Base-by-base conservation (phyloP, 1,284 basidiomycete genomes). In the Tilletia walkeri region DNA sequence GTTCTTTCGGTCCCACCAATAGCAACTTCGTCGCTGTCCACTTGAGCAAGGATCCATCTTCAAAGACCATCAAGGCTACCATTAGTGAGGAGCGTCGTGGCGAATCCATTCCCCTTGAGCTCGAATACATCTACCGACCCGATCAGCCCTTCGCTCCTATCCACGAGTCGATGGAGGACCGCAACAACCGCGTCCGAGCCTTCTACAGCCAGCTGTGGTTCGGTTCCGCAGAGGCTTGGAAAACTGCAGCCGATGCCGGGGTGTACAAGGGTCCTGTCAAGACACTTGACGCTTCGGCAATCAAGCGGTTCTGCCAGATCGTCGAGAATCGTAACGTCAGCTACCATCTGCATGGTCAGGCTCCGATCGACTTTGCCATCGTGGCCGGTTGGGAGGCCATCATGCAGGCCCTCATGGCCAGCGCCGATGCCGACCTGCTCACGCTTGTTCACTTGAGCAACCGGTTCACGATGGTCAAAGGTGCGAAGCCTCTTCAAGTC, bases 281-380 rank as follows among this genome's bases (percentile, higher is more conserved):
- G 75, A 72, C 75, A 69, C 75, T 81, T 67, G 88, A 91, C 67
- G 89, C 90, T 24, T 80, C 84, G 47, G 90, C 90, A 68, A 88
- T 99, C 41, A 92, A 95, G 85, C 87, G 88, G 38, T 99, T 99
- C 88, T 98, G 95, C 81, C 89, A 90, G 59, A 91, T 99, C 66
- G 89, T 98, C 70, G 95, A 94, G 56, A 98, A 97, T 84, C 90
- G 94, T 80, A 90, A 90, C 65, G 94, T 95, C 84, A 88, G 88
- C 6, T 99, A 95, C 88, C 93, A 94, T 88, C 87, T 88, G 36
- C 89, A 92, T 67, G 79, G 77, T 18, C 74, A 76, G 70, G 79
- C 79, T 66, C 95, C 95, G 0, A 96, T 99, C 93, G 96, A 99
- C 86, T 98, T 96, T 82, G 94, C 94, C 69, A 99, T 99, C 82